Conservation (phyloP, 2,329 filamentous ascomycete genomes). For the Aspergillus sp. region DNA sequence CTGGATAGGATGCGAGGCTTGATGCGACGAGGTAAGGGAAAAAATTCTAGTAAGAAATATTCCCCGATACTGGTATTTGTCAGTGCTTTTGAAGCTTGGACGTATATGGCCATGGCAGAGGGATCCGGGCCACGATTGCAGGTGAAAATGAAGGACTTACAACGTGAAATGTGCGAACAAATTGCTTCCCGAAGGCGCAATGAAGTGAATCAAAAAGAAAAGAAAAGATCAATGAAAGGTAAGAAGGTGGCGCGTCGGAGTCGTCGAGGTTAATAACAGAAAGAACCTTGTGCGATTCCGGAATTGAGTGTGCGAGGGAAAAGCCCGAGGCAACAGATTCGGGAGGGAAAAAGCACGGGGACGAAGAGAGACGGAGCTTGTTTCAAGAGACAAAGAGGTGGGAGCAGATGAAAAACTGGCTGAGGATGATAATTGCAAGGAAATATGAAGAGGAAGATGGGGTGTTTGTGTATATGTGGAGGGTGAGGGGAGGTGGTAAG, state of each 20-base stretch:
- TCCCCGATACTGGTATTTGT: constrained; percentile 25
- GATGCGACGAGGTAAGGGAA: constrained; percentile 17
- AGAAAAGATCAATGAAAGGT: constrained; percentile 18
- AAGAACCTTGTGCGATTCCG: constrained; percentile 33
- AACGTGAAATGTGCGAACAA: background rate
- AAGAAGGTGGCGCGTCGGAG: constrained; percentile 16
- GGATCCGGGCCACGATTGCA: background rate
- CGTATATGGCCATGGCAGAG: constrained; percentile 3
- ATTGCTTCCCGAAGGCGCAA: constrained; percentile 9
- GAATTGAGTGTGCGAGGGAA: constrained; percentile 23
- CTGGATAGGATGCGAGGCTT: constrained; percentile 16
- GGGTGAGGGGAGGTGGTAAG: background rate
- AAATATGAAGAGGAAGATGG: background rate
- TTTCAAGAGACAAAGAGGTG: constrained; percentile 2
- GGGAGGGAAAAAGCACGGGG: constrained; percentile 19
- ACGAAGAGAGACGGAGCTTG: constrained; percentile 12
- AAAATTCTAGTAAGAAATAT: constrained; percentile 24
- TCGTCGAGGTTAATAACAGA: constrained; percentile 19
- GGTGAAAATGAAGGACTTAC: constrained; percentile 6
- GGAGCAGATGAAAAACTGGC: background rate
- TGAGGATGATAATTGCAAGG: constrained; percentile 4
- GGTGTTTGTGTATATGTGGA: background rate
- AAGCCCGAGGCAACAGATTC: constrained; percentile 18
- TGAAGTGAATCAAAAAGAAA: constrained; percentile 4
- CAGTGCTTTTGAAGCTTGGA: constrained; percentile 13